phyloP scores from a whole-genome alignment of 495 filamentous ascomycete genomes.

The Penicillium cinerascens region DNA sequence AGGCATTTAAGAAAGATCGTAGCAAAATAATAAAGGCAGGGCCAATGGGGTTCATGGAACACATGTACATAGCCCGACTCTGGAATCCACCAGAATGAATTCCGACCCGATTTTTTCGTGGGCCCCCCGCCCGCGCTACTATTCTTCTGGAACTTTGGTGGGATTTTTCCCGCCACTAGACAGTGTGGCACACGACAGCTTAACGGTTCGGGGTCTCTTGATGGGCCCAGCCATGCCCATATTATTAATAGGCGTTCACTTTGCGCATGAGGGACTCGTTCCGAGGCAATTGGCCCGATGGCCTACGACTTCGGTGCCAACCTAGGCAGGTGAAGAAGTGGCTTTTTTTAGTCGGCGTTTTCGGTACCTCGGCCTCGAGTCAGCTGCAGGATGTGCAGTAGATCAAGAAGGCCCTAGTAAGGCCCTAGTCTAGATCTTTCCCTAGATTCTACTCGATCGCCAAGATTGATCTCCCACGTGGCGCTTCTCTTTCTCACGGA shows the following conservation, averaged over 20 bases:
- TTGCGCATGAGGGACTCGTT: background rate
- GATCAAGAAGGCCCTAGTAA: background rate
- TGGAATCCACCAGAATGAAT: background rate
- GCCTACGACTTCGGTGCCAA: background rate
- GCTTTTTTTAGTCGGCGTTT: background rate
- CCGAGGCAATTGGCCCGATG: background rate
- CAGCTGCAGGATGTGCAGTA: background rate
- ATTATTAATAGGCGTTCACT: slow-evolving; percentile 10
- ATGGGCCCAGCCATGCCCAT: slow-evolving; percentile 9
- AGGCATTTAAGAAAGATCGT: background rate
- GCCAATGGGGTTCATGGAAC: background rate
- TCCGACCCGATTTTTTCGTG: background rate
- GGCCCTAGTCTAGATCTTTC: no score
- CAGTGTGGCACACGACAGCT: slow-evolving; percentile 11
- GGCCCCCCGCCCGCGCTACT: no score
- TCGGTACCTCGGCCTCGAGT: background rate
- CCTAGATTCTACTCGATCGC: no score
- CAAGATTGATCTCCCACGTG: background rate
- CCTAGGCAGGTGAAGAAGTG: background rate
- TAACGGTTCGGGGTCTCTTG: slow-evolving; percentile 6
- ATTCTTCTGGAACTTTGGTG: background rate
- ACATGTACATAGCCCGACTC: background rate
- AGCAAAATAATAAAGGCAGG: background rate
- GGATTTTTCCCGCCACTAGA: background rate
- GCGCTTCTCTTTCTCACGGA: background rate